phyloP scores from a whole-genome alignment of 371 early-diverging fungal species.

The Synchytrium microbalum region DNA sequence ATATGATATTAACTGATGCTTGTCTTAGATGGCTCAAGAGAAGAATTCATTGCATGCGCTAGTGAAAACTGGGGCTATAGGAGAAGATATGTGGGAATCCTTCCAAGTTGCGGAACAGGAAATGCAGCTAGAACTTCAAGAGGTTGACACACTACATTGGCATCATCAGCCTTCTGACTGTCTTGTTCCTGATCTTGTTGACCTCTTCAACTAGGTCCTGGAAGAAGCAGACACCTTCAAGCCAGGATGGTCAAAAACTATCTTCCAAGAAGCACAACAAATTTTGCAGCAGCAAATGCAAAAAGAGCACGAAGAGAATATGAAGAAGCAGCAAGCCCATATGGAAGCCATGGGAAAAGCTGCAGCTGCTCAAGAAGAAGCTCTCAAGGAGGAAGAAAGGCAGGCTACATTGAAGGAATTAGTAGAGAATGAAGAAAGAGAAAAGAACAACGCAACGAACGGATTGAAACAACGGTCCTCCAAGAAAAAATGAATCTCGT shows the following conservation, averaged over 20 bases:
- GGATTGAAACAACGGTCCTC: too few relatives aligned
- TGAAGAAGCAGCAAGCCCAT: background rate
- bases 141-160: slow-evolving; percentile 31
- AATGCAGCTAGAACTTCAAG: slow-evolving; percentile 71
- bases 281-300: slow-evolving; percentile 33
- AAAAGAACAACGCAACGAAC: too few relatives aligned
- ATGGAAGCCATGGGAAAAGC: background rate
- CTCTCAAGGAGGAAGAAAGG: background rate
- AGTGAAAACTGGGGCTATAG: slow-evolving; percentile 76
- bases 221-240: slow-evolving; percentile 34
- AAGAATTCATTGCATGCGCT: slow-evolving; percentile 70
- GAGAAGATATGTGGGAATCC: slow-evolving; percentile 80
- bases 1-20: too few relatives aligned
- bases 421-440: background rate
- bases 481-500: too few relatives aligned
- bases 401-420: background rate
- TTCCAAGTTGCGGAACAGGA: slow-evolving; percentile 76
- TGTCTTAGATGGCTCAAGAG: slow-evolving; percentile 70
- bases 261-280: slow-evolving; percentile 77
- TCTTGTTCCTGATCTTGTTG: background rate
- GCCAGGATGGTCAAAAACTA: slow-evolving; percentile 73
- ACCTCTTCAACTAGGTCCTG: slow-evolving; percentile 22
- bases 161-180: background rate
- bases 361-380: background rate
- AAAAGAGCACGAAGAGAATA: background rate